A percentile compares a stretch with the other conserved stretches of the same genome.
phyloP scores from a whole-genome alignment of 129 eudicot species.

The Flaveria ramosissima region DNA sequence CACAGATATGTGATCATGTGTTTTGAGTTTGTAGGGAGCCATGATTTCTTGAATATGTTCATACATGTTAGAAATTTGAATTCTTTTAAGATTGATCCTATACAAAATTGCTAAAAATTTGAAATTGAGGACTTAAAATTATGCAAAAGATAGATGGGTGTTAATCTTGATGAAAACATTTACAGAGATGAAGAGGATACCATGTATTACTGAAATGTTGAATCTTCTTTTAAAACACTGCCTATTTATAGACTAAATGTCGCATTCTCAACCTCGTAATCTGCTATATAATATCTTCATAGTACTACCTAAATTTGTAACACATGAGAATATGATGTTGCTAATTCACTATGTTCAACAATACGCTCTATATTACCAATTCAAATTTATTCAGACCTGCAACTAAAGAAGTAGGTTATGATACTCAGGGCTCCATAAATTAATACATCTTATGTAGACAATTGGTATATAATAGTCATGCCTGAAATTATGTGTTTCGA shows the following conservation, averaged over 20 bases:
- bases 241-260: neutral
- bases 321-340: neutral
- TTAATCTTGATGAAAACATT: neutral
- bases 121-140: neutral
- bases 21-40: neutral
- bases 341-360: neutral
- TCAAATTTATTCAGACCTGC: neutral
- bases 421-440: neutral
- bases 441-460: neutral
- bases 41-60: neutral
- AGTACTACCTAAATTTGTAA: neutral
- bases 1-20: neutral
- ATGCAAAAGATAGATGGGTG: neutral
- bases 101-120: neutral
- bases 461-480: neutral
- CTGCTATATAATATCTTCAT: neutral
- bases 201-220: neutral
- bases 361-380: neutral
- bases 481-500: conserved; percentile 1
- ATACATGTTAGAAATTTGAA: neutral
- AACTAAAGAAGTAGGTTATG: neutral
- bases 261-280: neutral
- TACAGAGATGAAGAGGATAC: neutral
- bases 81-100: neutral
- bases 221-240: neutral